Conservation (phyloP, 768 basidiomycete genomes). For the Hebeloma cylindrosporum region DNA sequence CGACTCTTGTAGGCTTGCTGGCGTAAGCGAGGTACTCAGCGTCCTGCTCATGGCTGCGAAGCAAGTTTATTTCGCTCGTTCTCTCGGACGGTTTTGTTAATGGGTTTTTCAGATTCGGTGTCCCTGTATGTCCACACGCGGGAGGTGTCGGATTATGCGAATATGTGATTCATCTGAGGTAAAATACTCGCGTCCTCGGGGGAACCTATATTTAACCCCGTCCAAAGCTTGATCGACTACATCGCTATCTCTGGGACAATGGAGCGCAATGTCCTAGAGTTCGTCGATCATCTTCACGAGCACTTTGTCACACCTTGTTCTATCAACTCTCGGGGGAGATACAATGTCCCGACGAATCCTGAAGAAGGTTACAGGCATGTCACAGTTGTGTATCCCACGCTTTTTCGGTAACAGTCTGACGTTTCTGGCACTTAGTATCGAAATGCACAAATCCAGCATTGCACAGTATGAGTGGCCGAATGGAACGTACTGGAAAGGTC, state of each 20-base stretch:
- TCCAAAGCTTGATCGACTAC: constrained; percentile 93
- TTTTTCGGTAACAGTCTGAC: constrained; percentile 1
- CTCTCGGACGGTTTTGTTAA: background rate
- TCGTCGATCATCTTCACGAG: constrained; percentile 89
- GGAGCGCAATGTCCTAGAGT: constrained; percentile 93
- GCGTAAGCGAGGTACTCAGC: constrained; percentile 90
- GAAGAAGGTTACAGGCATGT: constrained; percentile 75
- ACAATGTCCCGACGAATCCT: constrained; percentile 79
- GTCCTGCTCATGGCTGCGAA: constrained; percentile 91
- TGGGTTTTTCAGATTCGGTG: constrained; percentile 56
- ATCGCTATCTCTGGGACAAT: constrained; percentile 88
- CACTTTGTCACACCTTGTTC: constrained; percentile 89
- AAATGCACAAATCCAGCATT: constrained; percentile 83
- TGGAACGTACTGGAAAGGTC: constrained; percentile 71
- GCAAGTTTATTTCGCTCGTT: constrained; percentile 33
- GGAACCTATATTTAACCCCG: too few species aligned
- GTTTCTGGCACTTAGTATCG: constrained; percentile 55
- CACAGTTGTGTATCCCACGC: background rate
- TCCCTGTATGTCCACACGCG: constrained; percentile 90
- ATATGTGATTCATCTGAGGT: constrained; percentile 85
- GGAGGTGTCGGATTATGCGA: constrained; percentile 94
- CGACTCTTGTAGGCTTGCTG: constrained; percentile 90
- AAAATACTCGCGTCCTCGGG: too few species aligned
- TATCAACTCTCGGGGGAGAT: constrained; percentile 81
- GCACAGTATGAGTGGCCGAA: constrained; percentile 83